These are phyloP conservation scores for Exophiala oligosperma DNA, from an alignment of 2,329 filamentous ascomycete genomes.

Conservation along the genomic window DNA sequence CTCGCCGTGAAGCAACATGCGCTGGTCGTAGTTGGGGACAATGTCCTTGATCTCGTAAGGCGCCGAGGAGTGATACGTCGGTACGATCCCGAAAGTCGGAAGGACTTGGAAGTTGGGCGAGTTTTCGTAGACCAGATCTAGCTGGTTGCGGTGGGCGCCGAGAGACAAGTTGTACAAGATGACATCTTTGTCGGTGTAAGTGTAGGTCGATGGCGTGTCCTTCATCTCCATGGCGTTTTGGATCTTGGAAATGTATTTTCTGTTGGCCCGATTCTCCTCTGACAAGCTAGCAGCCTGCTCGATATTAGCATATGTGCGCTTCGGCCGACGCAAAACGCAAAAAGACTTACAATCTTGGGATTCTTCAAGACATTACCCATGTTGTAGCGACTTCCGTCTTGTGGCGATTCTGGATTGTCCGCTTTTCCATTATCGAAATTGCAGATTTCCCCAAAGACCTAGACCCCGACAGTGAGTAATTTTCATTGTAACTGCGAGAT, in stretches of 20 bases:
- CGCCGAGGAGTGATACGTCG: slow-evolving; percentile 77
- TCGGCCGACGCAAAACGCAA: background rate
- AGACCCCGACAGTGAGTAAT: slow-evolving; percentile 37
- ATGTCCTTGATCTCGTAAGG: slow-evolving; percentile 80
- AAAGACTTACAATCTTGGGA: slow-evolving; percentile 11
- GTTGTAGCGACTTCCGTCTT: slow-evolving; percentile 74
- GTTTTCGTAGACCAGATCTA: slow-evolving; percentile 81
- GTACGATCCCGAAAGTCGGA: slow-evolving; percentile 82
- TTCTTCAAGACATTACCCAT: slow-evolving; percentile 83
- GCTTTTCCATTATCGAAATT: slow-evolving; percentile 84
- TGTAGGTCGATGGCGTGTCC: slow-evolving; percentile 72
- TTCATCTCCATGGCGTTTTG: slow-evolving; percentile 70
- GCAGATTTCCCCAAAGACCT: slow-evolving; percentile 73
- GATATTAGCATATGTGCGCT: no score
- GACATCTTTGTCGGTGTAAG: slow-evolving; percentile 79
- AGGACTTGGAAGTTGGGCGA: slow-evolving; percentile 87
- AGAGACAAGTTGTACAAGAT: slow-evolving; percentile 95
- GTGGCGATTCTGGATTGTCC: slow-evolving; percentile 78
- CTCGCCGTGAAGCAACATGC: slow-evolving; percentile 98
- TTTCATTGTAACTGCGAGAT: slow-evolving; percentile 30
- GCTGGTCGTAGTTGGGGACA: slow-evolving; percentile 92
- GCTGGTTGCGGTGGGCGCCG: slow-evolving; percentile 84
- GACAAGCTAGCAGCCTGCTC: background rate
- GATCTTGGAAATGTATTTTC: slow-evolving; percentile 70
- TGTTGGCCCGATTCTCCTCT: slow-evolving; percentile 4